phyloP scores from a whole-genome alignment of 306 rosid genomes.

The Rosa lucieae region DNA sequence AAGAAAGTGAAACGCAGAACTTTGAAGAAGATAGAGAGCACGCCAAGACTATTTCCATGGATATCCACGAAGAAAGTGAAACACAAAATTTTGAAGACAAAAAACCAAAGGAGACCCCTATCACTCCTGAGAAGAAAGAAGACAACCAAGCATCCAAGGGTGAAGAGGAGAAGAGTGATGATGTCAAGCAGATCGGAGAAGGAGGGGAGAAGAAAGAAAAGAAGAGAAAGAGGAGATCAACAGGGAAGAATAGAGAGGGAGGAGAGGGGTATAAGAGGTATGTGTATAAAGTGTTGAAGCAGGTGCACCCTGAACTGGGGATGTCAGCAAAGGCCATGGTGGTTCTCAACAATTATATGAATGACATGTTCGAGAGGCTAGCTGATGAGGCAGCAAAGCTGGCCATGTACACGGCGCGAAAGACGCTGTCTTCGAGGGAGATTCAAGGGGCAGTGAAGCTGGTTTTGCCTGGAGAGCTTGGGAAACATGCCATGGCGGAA shows the following conservation, averaged over 20 bases:
- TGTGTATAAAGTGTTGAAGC: conserved; percentile 61
- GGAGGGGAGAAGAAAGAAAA: conserved; percentile 7
- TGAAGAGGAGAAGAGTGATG: conserved; percentile 5
- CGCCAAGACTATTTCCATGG: neutral
- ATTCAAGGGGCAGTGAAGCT: conserved; percentile 69
- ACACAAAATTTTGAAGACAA: neutral
- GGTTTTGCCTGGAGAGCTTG: conserved; percentile 63
- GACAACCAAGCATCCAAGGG: neutral
- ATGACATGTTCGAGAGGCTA: conserved; percentile 79
- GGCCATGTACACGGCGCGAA: conserved; percentile 34
- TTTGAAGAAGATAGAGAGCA: neutral
- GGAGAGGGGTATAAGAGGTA: conserved; percentile 67
- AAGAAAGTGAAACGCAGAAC: conserved; percentile 6
- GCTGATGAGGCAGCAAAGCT: conserved; percentile 58
- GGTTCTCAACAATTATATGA: conserved; percentile 62
- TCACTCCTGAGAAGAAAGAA: neutral
- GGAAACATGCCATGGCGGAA: conserved; percentile 72
- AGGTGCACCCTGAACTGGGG: conserved; percentile 77
- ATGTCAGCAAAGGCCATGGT: conserved; percentile 60
- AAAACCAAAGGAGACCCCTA: neutral
- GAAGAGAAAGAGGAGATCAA: conserved; percentile 25
- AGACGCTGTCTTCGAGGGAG: conserved; percentile 54
- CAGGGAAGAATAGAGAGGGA: conserved; percentile 2
- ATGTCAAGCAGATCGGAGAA: neutral
- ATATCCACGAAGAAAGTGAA: neutral